Base-by-base conservation (phyloP, 1,139 yeast species). In the Magnusiomyces ingens region DNA sequence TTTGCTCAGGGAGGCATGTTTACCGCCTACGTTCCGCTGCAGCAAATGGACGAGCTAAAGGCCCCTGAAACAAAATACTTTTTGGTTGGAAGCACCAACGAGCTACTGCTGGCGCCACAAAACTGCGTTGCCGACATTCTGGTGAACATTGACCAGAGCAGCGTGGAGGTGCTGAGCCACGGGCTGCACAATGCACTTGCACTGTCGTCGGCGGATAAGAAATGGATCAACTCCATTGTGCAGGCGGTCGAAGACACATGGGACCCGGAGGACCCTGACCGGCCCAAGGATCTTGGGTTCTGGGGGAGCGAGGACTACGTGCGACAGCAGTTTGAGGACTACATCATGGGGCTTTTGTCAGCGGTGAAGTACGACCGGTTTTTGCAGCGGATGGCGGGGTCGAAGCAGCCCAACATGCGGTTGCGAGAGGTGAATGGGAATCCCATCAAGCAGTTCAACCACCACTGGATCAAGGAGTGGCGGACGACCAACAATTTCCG, bases 21-120 rank as follows among this genome's bases (percentile, higher is more conserved):
- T 76, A 85, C 87, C 60, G 98, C 99, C 0, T 93, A 91, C 67
- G 78, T 91, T 21, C 96, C 99, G 0, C 72, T 93, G 52, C 99
- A 91, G 67, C 98, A 91, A 65, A 73, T 93, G 54, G 85, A 85
- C 54, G 91, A 87, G 61, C 73, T 93, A 53, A 76, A 75, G 41
- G 76, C 78, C 36, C 73, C 75, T 1, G 79, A 76, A 47, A 78
- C 91, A 0, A 73, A 77, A 53, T 83, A 82, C 65, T 93, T 82
- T 60, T 74, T 89, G 70, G 79, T 89, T 53, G 99, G 99, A 0
- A 85, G 95, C 50, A 90, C 98, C 10, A 93, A 93, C 68, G 81
- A 90, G 40, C 72, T 93, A 49, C 74, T 93, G 52, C 73, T 86
- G 46, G 85, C 85, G 60, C 90, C 85, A 57, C 85, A 84, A 62